A percentile compares a stretch with the other conserved stretches of the same genome.
phyloP scores from a whole-genome alignment of 2,329 filamentous ascomycete genomes.

The Colletotrichum gloeosporioides region DNA sequence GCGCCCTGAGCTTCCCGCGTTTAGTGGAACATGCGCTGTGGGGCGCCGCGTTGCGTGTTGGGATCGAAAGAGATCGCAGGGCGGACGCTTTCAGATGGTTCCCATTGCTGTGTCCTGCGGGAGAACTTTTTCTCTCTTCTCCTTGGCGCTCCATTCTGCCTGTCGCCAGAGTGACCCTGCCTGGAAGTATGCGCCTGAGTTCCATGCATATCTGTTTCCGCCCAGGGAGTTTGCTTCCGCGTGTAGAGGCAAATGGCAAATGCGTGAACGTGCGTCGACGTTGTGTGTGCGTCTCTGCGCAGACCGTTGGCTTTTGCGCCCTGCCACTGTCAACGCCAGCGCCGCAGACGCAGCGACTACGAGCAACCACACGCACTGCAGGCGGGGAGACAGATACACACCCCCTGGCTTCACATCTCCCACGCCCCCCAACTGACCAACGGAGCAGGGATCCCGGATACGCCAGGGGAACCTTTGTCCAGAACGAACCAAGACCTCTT shows the following conservation, averaged over 20 bases:
- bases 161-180: neutral
- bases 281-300: neutral
- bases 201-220: neutral
- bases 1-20: constrained; percentile 11
- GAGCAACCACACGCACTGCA: neutral
- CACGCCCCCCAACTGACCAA: neutral
- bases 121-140: neutral
- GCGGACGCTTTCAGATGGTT: constrained; percentile 9
- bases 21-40: neutral
- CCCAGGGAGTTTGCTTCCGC: neutral
- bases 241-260: neutral
- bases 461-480: constrained; percentile 13
- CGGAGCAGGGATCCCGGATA: constrained; percentile 4
- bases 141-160: neutral
- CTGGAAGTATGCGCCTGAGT: neutral
- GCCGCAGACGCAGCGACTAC: neutral
- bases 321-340: neutral
- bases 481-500: constrained; percentile 2
- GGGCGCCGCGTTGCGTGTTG: neutral
- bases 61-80: neutral
- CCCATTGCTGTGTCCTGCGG: neutral
- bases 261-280: neutral
- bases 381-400: neutral
- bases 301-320: constrained; percentile 15
- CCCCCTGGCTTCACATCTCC: neutral